A percentile compares a stretch with the other conserved stretches of the same genome.
These are phyloP conservation scores for Xerocomus amazonicus DNA, from an alignment of 1,284 basidiomycete species.

Conservation along the genomic window DNA sequence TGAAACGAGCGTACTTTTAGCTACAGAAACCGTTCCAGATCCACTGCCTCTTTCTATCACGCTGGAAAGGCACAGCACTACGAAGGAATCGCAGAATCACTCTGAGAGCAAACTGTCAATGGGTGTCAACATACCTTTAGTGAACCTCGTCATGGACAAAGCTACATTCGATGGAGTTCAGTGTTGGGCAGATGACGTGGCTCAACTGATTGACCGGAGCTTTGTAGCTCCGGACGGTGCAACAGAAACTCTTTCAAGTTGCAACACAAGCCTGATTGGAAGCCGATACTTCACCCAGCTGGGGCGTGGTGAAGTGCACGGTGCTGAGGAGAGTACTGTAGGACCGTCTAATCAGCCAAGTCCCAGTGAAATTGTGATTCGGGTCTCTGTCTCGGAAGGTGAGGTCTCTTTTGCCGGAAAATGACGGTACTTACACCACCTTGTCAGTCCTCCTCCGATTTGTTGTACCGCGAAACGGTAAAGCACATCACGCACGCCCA, in stretches of 20 bases:
- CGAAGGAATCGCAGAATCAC: conserved; percentile 9
- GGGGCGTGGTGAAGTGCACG: conserved; percentile 44
- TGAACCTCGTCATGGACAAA: conserved; percentile 64
- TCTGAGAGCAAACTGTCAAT: conserved; percentile 34
- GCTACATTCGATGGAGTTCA: conserved; percentile 70
- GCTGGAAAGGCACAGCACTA: conserved; percentile 13
- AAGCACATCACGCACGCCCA: conserved; percentile 35
- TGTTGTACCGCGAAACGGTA: conserved; percentile 37
- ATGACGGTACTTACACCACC: neutral
- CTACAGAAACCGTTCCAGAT: conserved; percentile 16
- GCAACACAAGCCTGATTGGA: conserved; percentile 73
- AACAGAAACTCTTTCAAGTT: conserved; percentile 40
- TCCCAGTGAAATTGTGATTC: conserved; percentile 48
- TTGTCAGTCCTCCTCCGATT: conserved; percentile 43
- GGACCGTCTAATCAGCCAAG: conserved; percentile 25
- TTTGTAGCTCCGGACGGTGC: conserved; percentile 28
- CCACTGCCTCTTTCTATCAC: conserved; percentile 23
- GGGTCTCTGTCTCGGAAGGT: conserved; percentile 59
- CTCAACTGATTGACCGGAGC: conserved; percentile 58
- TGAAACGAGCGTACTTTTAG: conserved; percentile 24
- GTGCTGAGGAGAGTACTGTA: conserved; percentile 32
- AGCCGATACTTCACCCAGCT: conserved; percentile 76
- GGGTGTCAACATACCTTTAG: conserved; percentile 59
- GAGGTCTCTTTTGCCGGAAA: conserved; percentile 2
- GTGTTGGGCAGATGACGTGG: conserved; percentile 80